Conservation (phyloP, 2,329 filamentous ascomycete species). For the Botrytis byssoidea region DNA sequence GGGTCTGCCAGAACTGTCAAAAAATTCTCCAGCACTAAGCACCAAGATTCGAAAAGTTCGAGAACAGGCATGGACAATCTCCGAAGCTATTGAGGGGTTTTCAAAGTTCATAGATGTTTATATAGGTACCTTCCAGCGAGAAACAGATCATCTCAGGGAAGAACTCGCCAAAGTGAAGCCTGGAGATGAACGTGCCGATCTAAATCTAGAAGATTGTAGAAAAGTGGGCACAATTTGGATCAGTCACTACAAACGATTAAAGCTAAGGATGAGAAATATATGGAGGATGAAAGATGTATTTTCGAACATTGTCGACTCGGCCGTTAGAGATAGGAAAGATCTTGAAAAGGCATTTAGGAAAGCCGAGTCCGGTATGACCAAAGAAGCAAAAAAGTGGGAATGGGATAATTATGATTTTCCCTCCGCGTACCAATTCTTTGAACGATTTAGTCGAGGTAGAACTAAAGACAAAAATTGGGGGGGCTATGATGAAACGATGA, state of each 20-base stretch:
- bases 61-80: neutral
- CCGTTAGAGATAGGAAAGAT: neutral
- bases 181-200: neutral
- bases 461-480: neutral
- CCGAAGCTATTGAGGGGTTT: neutral
- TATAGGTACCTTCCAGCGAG: neutral
- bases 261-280: accelerated
- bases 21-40: neutral
- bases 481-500: neutral
- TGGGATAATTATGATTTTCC: neutral
- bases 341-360: neutral
- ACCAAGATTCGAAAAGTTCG: neutral
- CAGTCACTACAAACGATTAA: neutral
- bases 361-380: neutral
- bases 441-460: neutral
- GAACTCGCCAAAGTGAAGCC: neutral
- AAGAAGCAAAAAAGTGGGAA: neutral
- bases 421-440: neutral
- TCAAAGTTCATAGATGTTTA: neutral
- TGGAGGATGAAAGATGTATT: neutral
- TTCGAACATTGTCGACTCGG: neutral
- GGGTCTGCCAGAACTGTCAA: neutral
- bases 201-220: neutral
- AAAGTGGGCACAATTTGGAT: neutral
- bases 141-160: neutral